Evolutionary conservation across 2,329 filamentous ascomycete species (phyloP).

Genomic region (Mycosphaerella sp.): DNA sequence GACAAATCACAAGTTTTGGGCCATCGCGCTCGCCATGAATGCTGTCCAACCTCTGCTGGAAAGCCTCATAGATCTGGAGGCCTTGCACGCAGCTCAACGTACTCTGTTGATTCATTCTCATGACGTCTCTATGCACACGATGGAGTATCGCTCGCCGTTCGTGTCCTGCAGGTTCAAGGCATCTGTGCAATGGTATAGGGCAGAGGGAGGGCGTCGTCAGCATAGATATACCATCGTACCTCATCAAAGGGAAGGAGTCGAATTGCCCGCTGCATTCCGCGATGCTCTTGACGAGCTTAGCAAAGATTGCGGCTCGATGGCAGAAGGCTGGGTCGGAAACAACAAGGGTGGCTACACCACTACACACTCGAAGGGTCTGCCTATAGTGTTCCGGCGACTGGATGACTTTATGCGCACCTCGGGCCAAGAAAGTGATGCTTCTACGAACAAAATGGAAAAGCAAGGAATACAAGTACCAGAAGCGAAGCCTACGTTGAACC

Average conservation of each 20-base stretch:
- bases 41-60: constrained; percentile 59
- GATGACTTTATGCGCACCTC: constrained; percentile 36
- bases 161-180: constrained; percentile 29
- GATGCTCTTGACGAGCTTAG: constrained; percentile 8
- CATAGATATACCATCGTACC: constrained; percentile 1
- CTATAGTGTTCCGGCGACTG: constrained; percentile 33
- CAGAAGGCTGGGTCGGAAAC: constrained; percentile 7
- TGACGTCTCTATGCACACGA: constrained; percentile 34
- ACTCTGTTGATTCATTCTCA: constrained; percentile 31
- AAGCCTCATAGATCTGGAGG: constrained; percentile 56
- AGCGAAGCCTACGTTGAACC: constrained; percentile 3
- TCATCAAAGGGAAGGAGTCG: neutral
- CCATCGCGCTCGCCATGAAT: constrained; percentile 2
- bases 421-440: constrained; percentile 1
- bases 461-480: constrained; percentile 1
- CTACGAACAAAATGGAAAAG: constrained; percentile 9
- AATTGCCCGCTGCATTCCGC: neutral
- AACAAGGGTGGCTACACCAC: constrained; percentile 7
- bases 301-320: neutral
- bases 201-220: constrained; percentile 26
- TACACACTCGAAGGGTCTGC: neutral
- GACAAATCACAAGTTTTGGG: constrained; percentile 41
- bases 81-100: constrained; percentile 9
- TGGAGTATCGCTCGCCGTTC: constrained; percentile 39
- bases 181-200: constrained; percentile 17